Percentiles rank a stretch among this genome's conserved stretches.
Conservation (phyloP, 257 asterid species). For the Lantana camara region DNA sequence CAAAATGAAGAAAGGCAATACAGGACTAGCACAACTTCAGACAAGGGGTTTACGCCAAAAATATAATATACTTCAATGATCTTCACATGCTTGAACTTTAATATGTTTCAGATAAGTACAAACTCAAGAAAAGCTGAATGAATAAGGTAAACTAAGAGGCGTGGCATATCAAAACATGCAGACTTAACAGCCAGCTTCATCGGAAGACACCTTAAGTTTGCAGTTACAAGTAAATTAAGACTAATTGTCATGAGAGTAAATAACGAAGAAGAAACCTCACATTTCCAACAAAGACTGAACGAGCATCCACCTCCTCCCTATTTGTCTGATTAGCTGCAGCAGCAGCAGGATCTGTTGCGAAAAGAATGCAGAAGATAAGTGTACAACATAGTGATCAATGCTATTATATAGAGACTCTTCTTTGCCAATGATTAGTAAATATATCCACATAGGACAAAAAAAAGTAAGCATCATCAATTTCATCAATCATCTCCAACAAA, state of each 20-base stretch:
- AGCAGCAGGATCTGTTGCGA: conserved; percentile 61
- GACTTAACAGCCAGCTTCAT: not conserved
- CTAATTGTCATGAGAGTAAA: conserved; percentile 1
- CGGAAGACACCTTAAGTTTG: not conserved
- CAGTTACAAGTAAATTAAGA: not conserved
- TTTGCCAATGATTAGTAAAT: no score
- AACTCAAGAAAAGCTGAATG: not conserved
- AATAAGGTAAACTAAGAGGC: no score
- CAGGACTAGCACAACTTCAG: not conserved
- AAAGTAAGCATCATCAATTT: not conserved
- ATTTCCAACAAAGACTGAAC: conserved; percentile 85
- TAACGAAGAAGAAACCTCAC: conserved; percentile 48
- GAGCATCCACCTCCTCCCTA: conserved; percentile 76
- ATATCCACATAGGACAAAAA: no score
- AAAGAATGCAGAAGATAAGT: conserved; percentile 25
- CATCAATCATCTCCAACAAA: conserved; percentile 17
- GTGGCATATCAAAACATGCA: not conserved
- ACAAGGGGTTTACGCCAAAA: not conserved
- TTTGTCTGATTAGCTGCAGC: conserved; percentile 61
- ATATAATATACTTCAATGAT: not conserved
- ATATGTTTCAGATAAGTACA: not conserved
- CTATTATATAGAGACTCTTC: no score
- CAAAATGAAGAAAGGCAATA: not conserved
- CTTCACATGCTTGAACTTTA: not conserved
- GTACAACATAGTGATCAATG: no score